These are phyloP conservation scores for Clavispora asparagi DNA, from an alignment of 805 yeast genomes.

Conservation along the genomic window DNA sequence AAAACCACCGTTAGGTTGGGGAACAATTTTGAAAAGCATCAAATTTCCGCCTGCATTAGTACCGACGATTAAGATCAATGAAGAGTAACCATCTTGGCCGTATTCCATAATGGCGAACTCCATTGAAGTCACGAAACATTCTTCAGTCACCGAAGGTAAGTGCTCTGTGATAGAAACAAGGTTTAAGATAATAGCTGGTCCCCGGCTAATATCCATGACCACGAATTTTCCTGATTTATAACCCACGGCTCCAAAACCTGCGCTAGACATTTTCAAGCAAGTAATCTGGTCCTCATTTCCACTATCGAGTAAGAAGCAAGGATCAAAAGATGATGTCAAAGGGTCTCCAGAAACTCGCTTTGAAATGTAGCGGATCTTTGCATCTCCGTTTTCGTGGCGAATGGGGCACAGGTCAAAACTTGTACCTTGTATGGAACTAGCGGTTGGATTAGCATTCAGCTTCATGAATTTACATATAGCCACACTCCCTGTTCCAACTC, in stretches of 20 bases:
- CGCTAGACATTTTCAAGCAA: slow-evolving; percentile 59
- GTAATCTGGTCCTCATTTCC: slow-evolving; percentile 39
- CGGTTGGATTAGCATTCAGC: slow-evolving; percentile 1
- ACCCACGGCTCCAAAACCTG: slow-evolving; percentile 82
- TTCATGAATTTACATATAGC: slow-evolving; percentile 67
- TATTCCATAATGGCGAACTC: slow-evolving; percentile 71
- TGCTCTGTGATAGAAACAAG: slow-evolving; percentile 24
- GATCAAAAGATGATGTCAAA: slow-evolving; percentile 28
- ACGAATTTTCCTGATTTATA: slow-evolving; percentile 70
- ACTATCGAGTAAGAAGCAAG: slow-evolving; percentile 24
- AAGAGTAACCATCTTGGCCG: slow-evolving; percentile 64
- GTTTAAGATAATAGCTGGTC: slow-evolving; percentile 61
- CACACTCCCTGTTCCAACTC: slow-evolving; percentile 66
- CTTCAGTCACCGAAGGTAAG: slow-evolving; percentile 27
- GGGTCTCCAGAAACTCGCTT: slow-evolving; percentile 46
- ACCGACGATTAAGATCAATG: slow-evolving; percentile 72
- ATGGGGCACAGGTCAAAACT: slow-evolving; percentile 26
- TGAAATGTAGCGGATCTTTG: slow-evolving; percentile 44
- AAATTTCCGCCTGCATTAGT: slow-evolving; percentile 69
- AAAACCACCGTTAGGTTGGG: slow-evolving; percentile 57
- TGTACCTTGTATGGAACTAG: slow-evolving; percentile 17
- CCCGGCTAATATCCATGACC: slow-evolving; percentile 68
- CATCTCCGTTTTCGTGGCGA: slow-evolving; percentile 30
- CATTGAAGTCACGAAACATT: slow-evolving; percentile 47
- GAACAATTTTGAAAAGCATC: slow-evolving; percentile 58